These are phyloP conservation scores for Globisporangium canariense DNA, from an alignment of 352 stramenopile species.

Conservation along the genomic window DNA sequence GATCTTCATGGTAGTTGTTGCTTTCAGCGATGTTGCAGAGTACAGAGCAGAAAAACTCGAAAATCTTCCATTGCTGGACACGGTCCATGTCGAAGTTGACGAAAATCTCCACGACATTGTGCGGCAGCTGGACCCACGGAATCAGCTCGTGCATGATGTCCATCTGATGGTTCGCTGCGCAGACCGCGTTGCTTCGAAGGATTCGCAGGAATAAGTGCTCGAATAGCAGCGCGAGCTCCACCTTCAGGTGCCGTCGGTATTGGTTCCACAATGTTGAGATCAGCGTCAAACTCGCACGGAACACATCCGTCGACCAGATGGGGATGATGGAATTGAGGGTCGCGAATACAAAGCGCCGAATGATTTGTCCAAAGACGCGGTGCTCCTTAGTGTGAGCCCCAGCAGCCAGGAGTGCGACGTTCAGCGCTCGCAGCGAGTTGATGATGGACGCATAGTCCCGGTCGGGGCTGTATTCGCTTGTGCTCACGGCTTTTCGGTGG, in stretches of 20 bases:
- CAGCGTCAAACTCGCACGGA: conserved; percentile 55
- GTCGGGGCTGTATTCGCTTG: conserved; percentile 31
- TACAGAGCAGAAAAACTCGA: conserved; percentile 75
- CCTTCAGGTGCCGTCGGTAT: conserved; percentile 78
- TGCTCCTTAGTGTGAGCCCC: conserved; percentile 47
- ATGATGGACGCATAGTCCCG: conserved; percentile 57
- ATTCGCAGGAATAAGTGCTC: conserved; percentile 81
- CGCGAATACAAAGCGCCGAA: conserved; percentile 72
- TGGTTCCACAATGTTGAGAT: conserved; percentile 84
- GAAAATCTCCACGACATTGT: conserved; percentile 88
- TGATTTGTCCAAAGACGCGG: conserved; percentile 65
- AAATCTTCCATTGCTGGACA: conserved; percentile 88
- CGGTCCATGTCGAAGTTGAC: conserved; percentile 86
- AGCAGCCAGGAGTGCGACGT: conserved; percentile 63
- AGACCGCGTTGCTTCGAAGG: conserved; percentile 42
- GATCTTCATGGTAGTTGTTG: conserved; percentile 26
- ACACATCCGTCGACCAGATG: conserved; percentile 54
- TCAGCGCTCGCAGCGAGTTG: conserved; percentile 66
- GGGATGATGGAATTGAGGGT: conserved; percentile 65
- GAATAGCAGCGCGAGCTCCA: conserved; percentile 79
- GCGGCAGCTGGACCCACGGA: conserved; percentile 75
- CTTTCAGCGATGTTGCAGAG: conserved; percentile 77
- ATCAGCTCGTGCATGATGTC: conserved; percentile 79
- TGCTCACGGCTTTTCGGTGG: conserved; percentile 42
- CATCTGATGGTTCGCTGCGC: conserved; percentile 55